Evolutionary conservation across 768 basidiomycete species (phyloP).

Genomic region (Tylopilus cervinicoccineus): DNA sequence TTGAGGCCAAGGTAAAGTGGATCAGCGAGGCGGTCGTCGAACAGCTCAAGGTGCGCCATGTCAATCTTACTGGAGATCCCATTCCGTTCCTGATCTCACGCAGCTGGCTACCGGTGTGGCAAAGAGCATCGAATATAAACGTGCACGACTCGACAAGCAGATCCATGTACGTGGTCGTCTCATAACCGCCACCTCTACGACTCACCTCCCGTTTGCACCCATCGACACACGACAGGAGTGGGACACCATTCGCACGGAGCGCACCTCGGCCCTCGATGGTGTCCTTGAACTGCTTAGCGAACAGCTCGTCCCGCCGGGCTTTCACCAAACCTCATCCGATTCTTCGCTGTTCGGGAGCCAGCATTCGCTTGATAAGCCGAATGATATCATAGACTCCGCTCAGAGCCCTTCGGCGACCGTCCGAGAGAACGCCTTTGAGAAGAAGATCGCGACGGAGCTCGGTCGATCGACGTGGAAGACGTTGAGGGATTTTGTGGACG

Average conservation of each 20-base stretch:
- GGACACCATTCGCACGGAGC: constrained; percentile 60
- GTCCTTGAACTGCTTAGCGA: constrained; percentile 69
- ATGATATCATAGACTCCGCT: constrained; percentile 37
- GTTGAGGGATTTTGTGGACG: constrained; percentile 81
- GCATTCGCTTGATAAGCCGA: constrained; percentile 43
- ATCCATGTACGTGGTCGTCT: constrained; percentile 47
- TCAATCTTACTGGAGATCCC: not conserved
- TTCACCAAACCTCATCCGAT: constrained; percentile 61
- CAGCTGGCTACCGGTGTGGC: constrained; percentile 73
- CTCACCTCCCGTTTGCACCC: not conserved
- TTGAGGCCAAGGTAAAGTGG: constrained; percentile 81
- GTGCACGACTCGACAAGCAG: constrained; percentile 53
- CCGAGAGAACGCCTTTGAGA: constrained; percentile 19
- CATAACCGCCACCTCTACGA: not conserved
- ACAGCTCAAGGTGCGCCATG: constrained; percentile 62
- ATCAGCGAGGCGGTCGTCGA: constrained; percentile 68
- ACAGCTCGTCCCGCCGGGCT: constrained; percentile 74
- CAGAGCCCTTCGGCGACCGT: constrained; percentile 32
- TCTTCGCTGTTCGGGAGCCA: constrained; percentile 83
- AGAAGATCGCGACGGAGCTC: constrained; percentile 15
- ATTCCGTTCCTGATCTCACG: not conserved
- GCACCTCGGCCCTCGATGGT: constrained; percentile 58
- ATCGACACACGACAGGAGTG: constrained; percentile 49
- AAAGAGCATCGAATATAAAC: constrained; percentile 71
- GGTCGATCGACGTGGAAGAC: constrained; percentile 75